Conservation (phyloP, 208 protist genomes). For the Herpetomonas samuelpessoai region DNA sequence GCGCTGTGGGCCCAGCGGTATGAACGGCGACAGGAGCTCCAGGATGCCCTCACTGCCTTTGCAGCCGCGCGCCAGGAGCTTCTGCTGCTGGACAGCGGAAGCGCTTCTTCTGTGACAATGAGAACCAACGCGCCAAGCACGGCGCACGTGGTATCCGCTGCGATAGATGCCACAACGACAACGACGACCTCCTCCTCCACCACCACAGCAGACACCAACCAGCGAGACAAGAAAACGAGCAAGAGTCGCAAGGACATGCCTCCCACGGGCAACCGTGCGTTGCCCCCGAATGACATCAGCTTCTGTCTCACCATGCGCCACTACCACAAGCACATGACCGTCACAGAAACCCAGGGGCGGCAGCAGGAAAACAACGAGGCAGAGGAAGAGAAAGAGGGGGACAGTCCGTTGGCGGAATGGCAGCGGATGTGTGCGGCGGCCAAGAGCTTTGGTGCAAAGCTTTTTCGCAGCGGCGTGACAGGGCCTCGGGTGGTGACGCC, state of each 20-base stretch:
- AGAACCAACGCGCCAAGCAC: too few species aligned
- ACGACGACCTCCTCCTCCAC: neutral
- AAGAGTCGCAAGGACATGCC: too few species aligned
- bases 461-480: conserved; percentile 71
- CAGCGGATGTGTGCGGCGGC: conserved; percentile 15
- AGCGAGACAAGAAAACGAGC: neutral
- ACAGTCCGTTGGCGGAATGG: neutral
- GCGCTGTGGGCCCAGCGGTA: conserved; percentile 80
- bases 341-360: too few species aligned
- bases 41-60: conserved; percentile 35
- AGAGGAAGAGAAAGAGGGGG: neutral
- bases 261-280: neutral
- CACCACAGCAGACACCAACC: neutral
- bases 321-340: conserved; percentile 3
- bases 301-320: conserved; percentile 71
- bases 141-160: too few species aligned
- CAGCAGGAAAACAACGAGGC: neutral
- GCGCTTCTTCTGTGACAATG: too few species aligned
- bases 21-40: conserved; percentile 25
- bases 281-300: conserved; percentile 79
- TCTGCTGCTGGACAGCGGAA: conserved; percentile 48
- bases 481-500: conserved; percentile 71
- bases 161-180: neutral
- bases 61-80: conserved; percentile 44
- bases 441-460: conserved; percentile 55